A percentile compares a stretch with the other conserved stretches of the same genome.
Conservation (phyloP, 2,329 filamentous ascomycete species). For the Aspergillus hortae region DNA sequence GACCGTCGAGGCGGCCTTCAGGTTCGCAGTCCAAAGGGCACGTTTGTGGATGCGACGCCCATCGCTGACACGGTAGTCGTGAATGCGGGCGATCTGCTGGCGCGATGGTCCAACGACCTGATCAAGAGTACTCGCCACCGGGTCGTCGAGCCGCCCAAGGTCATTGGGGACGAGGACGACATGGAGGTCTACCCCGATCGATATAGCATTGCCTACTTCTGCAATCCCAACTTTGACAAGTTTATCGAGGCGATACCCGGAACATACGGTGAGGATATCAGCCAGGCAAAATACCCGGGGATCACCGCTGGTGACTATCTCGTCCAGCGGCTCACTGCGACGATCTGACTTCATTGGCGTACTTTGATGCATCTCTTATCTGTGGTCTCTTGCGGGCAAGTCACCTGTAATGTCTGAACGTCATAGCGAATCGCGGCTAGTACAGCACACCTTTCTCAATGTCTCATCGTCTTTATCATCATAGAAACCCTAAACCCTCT, state of each 20-base stretch:
- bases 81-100: slow-evolving; percentile 83
- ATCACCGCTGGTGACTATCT: slow-evolving; percentile 81
- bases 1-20: slow-evolving; percentile 57
- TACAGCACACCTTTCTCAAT: not conserved
- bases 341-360: slow-evolving; percentile 45
- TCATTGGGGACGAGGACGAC: slow-evolving; percentile 38
- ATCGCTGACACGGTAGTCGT: slow-evolving; percentile 79
- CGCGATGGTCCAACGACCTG: slow-evolving; percentile 84
- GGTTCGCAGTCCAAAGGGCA: slow-evolving; percentile 67
- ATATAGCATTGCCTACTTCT: slow-evolving; percentile 91
- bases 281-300: slow-evolving; percentile 66
- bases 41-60: slow-evolving; percentile 78
- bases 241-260: slow-evolving; percentile 78
- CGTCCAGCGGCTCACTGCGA: slow-evolving; percentile 71
- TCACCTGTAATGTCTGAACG: not conserved
- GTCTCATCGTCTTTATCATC: not conserved
- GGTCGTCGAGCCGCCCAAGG: slow-evolving; percentile 77
- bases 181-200: slow-evolving; percentile 62
- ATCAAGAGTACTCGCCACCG: slow-evolving; percentile 89
- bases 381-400: not conserved
- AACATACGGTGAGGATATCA: slow-evolving; percentile 60
- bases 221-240: slow-evolving; percentile 76
- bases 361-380: not conserved
- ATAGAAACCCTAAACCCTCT: not conserved
- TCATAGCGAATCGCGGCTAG: not conserved